Base-by-base conservation (phyloP, 176 grass and related monocot species). In the Ensete ventricosum region DNA sequence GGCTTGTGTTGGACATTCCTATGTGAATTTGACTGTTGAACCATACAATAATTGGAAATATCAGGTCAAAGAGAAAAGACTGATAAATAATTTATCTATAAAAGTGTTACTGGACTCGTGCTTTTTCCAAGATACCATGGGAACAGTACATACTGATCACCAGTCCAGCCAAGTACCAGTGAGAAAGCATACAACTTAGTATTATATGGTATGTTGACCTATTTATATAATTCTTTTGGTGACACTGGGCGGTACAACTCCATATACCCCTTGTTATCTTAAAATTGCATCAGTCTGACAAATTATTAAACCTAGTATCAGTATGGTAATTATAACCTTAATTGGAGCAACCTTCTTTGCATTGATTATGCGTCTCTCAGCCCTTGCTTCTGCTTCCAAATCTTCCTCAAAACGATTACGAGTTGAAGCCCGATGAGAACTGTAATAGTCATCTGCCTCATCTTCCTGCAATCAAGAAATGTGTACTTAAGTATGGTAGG, bases 381-480 rank as follows among this genome's bases (percentile, higher is more conserved):
- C 84, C 70, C 77, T 76, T 48, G 83, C 87, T 88, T 96, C 93
- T 84, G 85, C 85, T 58, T 96, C 89, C 71, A 90, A 71, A 17
- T 96, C 89, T 72, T 96, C 86, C 34, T 89, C 90, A 70, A 90
- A 98, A 57, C 66, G 82, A 76, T 79, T 88, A 66, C 72, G 90
- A 27, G 79, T 75, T 82, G 88, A 82, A 52, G 67, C 58, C 64
- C 84, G 77, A 54, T 80, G 76, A 60, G 89, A 96, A 80, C 34
- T 84, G 78, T 93, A 98, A 71, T 89, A 83, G 51, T 91, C 84
- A n/a, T 91, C 90, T 1, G 73, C 79, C 55, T 98, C 95, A 73
- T 94, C 95, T 64, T 98, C 90, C 90, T 94, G 82, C 54, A 77
- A 57, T 81, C 76, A 64, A 49, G 79, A 64, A 71, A 8, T 14